phyloP scores from a whole-genome alignment of 2,329 filamentous ascomycete species.

The Dothideomycetes sp. region DNA sequence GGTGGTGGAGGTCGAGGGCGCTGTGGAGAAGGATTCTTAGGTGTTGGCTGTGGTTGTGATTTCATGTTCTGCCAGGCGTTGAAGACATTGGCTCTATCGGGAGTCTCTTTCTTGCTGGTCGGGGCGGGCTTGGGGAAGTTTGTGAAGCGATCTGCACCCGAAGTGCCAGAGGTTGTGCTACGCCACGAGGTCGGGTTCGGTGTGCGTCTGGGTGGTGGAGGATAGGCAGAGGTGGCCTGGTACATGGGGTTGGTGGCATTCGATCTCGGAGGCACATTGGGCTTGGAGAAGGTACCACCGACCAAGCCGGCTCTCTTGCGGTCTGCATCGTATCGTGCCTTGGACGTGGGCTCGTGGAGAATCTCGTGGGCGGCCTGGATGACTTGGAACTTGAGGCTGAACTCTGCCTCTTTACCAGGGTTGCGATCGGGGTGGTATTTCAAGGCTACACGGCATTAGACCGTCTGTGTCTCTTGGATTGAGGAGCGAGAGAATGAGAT shows the following conservation, averaged over 20 bases:
- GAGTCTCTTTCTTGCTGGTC: constrained; percentile 28
- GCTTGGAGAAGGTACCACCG: constrained; percentile 13
- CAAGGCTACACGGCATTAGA: constrained; percentile 48
- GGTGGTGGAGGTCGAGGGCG: constrained; percentile 22
- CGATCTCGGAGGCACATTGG: constrained; percentile 10
- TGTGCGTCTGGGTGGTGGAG: constrained; percentile 36
- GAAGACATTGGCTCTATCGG: constrained; percentile 36
- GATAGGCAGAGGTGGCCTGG: constrained; percentile 27
- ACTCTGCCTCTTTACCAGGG: constrained; percentile 69
- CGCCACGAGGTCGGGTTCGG: constrained; percentile 25
- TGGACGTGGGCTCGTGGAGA: constrained; percentile 49
- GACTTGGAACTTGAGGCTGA: constrained; percentile 72
- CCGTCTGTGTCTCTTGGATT: no score
- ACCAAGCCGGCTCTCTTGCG: constrained; percentile 41
- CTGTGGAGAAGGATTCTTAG: constrained; percentile 15
- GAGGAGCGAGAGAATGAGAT: background rate
- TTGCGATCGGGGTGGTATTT: constrained; percentile 87
- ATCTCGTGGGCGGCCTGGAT: constrained; percentile 83
- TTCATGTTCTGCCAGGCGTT: constrained; percentile 42
- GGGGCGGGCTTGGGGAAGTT: constrained; percentile 30
- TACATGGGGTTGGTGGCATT: constrained; percentile 8
- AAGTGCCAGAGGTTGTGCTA: constrained; percentile 23
- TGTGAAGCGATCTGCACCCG: constrained; percentile 37
- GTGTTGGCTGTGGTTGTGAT: constrained; percentile 18
- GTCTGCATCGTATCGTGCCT: constrained; percentile 54